These are phyloP conservation scores for Aspergillus fumigatus DNA, from an alignment of 2,329 filamentous ascomycete species.

Conservation along the genomic window DNA sequence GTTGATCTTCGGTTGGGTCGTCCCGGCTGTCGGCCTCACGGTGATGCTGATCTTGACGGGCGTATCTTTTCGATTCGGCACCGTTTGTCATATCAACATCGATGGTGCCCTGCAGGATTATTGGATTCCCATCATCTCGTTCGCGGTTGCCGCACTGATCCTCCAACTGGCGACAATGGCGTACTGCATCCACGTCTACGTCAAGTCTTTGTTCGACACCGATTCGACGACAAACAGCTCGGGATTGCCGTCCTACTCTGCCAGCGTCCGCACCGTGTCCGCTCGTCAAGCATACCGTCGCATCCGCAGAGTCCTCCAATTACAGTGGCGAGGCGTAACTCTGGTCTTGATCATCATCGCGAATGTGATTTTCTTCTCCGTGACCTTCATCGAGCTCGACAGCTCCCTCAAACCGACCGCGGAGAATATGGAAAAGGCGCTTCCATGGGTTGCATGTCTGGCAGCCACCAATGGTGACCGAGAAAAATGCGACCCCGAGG, in stretches of 20 bases:
- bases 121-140: conserved; percentile 82
- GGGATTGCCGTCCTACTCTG: conserved; percentile 67
- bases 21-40: conserved; percentile 70
- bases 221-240: conserved; percentile 64
- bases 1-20: conserved; percentile 75
- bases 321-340: conserved; percentile 91
- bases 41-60: conserved; percentile 79
- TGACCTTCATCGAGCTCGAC: conserved; percentile 86
- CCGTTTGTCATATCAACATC: conserved; percentile 92
- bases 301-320: conserved; percentile 76
- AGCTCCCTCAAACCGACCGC: conserved; percentile 58
- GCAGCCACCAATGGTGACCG: conserved; percentile 55
- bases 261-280: conserved; percentile 72
- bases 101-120: conserved; percentile 75
- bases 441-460: conserved; percentile 72
- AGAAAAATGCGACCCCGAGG: conserved; percentile 59
- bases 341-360: conserved; percentile 85
- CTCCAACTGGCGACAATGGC: conserved; percentile 79
- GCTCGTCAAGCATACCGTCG: conserved; percentile 84
- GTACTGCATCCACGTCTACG: conserved; percentile 94
- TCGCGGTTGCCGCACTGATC: conserved; percentile 70
- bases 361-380: conserved; percentile 89
- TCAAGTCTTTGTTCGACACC: conserved; percentile 74
- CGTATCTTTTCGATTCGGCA: conserved; percentile 89
- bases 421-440: conserved; percentile 52